Evolutionary conservation across 1,284 basidiomycete species (phyloP).

Genomic region (Papiliotrema nemorosa): DNA sequence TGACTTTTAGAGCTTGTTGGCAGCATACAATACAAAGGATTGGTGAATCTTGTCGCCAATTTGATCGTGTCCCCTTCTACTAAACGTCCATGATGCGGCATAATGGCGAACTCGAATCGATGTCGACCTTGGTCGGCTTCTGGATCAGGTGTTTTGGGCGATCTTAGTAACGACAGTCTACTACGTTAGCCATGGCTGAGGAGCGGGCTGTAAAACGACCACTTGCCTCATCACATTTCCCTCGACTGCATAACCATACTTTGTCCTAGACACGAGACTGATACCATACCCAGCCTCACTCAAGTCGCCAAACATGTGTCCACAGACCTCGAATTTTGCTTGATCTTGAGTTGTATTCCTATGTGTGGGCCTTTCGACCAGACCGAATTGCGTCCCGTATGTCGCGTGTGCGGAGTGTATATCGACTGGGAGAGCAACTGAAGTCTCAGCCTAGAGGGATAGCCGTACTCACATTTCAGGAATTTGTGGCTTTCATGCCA

Average conservation of each 20-base stretch:
- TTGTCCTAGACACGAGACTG: conserved; percentile 82
- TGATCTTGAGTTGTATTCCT: conserved; percentile 78
- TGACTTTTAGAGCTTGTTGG: no score
- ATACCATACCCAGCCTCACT: conserved; percentile 75
- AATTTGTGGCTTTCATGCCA: conserved; percentile 90
- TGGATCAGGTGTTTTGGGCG: conserved; percentile 76
- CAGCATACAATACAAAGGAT: not conserved
- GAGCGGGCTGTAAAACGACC: not conserved
- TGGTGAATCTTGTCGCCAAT: conserved; percentile 60
- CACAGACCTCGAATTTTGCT: conserved; percentile 65
- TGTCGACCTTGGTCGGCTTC: conserved; percentile 55
- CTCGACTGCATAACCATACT: conserved; percentile 58
- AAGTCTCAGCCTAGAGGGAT: conserved; percentile 27
- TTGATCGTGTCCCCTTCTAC: conserved; percentile 54
- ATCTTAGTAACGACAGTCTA: conserved; percentile 71
- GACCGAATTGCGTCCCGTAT: conserved; percentile 91
- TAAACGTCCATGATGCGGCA: conserved; percentile 77
- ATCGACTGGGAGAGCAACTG: conserved; percentile 84
- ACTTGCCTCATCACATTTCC: conserved; percentile 39
- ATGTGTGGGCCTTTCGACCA: conserved; percentile 81
- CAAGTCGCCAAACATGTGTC: conserved; percentile 60
- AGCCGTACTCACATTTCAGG: conserved; percentile 61
- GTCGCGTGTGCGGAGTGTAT: conserved; percentile 77
- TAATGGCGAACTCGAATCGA: conserved; percentile 75
- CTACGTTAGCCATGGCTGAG: not conserved